phyloP scores from a whole-genome alignment of 2,329 filamentous ascomycete genomes.

The Nothomitra cinnamomea region DNA sequence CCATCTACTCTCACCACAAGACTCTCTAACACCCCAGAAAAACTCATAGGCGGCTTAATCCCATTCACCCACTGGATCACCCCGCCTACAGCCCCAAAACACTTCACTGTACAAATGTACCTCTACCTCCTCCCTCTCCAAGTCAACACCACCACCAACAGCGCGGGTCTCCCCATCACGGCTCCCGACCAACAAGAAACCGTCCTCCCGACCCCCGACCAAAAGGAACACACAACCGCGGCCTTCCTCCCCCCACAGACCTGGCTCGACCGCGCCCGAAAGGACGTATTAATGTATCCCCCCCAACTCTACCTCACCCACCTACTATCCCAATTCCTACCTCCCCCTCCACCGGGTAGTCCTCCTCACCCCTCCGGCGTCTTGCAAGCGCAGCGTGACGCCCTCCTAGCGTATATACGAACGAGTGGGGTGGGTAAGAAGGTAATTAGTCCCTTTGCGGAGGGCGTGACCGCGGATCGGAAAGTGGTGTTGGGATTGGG shows the following conservation, averaged over 20 bases:
- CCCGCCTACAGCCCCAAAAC: slow-evolving; percentile 49
- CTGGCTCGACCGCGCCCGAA: slow-evolving; percentile 50
- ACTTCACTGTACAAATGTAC: slow-evolving; percentile 96
- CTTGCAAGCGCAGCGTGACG: slow-evolving; percentile 33
- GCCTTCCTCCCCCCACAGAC: slow-evolving; percentile 51
- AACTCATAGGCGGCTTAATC: slow-evolving; percentile 38
- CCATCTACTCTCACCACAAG: not conserved
- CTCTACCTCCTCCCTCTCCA: slow-evolving; percentile 63
- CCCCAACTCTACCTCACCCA: slow-evolving; percentile 66
- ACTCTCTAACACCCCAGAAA: not conserved
- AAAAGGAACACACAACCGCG: slow-evolving; percentile 61
- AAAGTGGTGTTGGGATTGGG: slow-evolving; percentile 31
- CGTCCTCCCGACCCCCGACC: slow-evolving; percentile 49
- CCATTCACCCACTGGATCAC: slow-evolving; percentile 92
- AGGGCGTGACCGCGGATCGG: slow-evolving; percentile 28
- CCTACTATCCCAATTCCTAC: slow-evolving; percentile 37
- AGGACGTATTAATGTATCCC: slow-evolving; percentile 68
- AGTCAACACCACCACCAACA: too few species aligned
- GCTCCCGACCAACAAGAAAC: slow-evolving; percentile 23
- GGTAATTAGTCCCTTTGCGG: not conserved
- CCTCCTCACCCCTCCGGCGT: slow-evolving; percentile 14
- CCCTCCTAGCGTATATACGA: slow-evolving; percentile 36
- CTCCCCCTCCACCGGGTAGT: slow-evolving; percentile 18
- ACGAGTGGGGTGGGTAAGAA: not conserved
- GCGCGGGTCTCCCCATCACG: not conserved